Evolutionary conservation across 257 asterid genomes (phyloP).

Genomic region (Eustoma russellianum): DNA sequence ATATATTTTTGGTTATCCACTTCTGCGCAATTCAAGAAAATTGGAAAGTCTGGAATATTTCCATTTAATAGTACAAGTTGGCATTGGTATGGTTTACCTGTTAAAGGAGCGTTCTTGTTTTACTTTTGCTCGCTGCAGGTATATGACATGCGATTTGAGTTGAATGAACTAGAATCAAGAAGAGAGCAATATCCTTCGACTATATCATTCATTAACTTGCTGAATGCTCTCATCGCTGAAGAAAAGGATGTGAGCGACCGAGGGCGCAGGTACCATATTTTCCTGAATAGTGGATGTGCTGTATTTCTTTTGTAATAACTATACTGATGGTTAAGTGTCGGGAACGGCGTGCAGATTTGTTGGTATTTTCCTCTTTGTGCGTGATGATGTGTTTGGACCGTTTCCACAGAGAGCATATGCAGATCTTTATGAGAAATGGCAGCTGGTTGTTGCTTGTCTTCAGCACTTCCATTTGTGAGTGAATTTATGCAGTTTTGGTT

Average conservation of each 20-base stretch:
- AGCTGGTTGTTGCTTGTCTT: slow-evolving; percentile 77
- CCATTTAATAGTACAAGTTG: too few species aligned
- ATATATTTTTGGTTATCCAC: too few species aligned
- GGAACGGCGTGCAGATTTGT: slow-evolving; percentile 53
- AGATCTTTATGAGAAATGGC: slow-evolving; percentile 93
- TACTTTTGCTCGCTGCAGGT: slow-evolving; percentile 40
- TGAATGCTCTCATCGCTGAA: slow-evolving; percentile 79
- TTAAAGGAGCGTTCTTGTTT: background rate
- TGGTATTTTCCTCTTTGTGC: slow-evolving; percentile 89
- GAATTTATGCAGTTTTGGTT: background rate
- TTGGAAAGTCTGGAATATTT: too few species aligned
- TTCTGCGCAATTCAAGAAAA: too few species aligned
- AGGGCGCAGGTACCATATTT: slow-evolving; percentile 67
- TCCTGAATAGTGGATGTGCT: background rate
- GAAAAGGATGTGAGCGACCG: slow-evolving; percentile 78
- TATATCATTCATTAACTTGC: slow-evolving; percentile 69
- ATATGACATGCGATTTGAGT: slow-evolving; percentile 95
- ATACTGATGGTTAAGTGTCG: background rate
- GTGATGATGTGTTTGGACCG: slow-evolving; percentile 93
- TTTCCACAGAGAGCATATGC: slow-evolving; percentile 95
- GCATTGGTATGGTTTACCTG: background rate
- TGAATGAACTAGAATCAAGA: slow-evolving; percentile 96
- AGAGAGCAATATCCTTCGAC: slow-evolving; percentile 96
- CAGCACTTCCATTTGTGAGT: slow-evolving; percentile 80
- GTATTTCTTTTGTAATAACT: background rate